Conservation (phyloP, 257 asterid genomes). For the Lavandula angustifolia region DNA sequence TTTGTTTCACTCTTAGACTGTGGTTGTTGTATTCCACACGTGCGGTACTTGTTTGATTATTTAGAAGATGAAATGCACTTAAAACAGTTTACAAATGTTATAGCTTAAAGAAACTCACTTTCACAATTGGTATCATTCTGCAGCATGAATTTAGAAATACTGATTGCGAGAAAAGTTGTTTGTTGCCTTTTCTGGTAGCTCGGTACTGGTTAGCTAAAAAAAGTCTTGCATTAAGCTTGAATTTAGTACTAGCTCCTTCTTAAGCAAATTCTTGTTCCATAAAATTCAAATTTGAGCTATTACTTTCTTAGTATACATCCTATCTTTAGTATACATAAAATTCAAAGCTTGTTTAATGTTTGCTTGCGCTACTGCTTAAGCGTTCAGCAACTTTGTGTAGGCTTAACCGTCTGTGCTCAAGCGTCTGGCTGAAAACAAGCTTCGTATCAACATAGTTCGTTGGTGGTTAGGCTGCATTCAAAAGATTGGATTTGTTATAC, state of each 20-base stretch:
- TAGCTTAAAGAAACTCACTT: constrained; percentile 4
- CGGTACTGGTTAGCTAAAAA: neutral
- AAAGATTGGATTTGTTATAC: neutral
- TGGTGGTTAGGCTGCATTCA: constrained; percentile 10
- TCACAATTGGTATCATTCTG: neutral
- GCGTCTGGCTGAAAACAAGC: neutral
- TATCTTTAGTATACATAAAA: too few species aligned
- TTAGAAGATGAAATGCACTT: constrained; percentile 16
- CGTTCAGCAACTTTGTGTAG: neutral
- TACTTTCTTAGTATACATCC: neutral
- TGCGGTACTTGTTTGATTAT: too few species aligned
- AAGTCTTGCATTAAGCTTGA: neutral
- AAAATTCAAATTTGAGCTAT: neutral
- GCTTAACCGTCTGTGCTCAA: neutral
- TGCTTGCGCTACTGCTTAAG: constrained; percentile 3
- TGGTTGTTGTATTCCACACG: constrained; percentile 1
- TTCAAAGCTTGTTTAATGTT: constrained; percentile 27
- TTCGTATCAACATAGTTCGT: neutral
- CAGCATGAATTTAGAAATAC: neutral
- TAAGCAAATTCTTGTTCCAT: neutral
- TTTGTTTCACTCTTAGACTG: constrained; percentile 3
- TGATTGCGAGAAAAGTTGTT: neutral
- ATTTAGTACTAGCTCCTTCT: constrained; percentile 2
- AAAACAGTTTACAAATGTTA: neutral
- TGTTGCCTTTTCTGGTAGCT: constrained; percentile 14